These are phyloP conservation scores for Medicago lupulina DNA, from an alignment of 306 rosid species.

Conservation along the genomic window DNA sequence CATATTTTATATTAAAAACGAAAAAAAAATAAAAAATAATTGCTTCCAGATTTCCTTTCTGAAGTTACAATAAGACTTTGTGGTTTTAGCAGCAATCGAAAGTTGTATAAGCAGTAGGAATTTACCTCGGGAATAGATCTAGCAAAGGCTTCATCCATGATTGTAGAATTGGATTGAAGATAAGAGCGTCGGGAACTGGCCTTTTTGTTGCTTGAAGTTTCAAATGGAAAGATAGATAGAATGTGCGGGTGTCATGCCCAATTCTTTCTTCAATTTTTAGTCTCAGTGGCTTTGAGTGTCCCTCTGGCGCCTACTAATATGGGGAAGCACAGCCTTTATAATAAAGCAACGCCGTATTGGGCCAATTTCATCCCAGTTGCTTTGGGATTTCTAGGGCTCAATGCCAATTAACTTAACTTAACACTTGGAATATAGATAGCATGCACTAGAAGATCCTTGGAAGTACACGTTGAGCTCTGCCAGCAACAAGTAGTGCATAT, in stretches of 20 bases:
- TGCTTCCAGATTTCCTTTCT: conserved; percentile 24
- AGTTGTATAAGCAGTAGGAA: conserved; percentile 3
- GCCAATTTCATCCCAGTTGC: conserved; percentile 37
- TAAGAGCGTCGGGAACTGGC: not conserved
- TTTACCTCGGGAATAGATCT: conserved; percentile 86
- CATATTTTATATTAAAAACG: not conserved
- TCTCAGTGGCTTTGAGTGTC: not conserved
- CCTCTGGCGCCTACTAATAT: conserved; percentile 7
- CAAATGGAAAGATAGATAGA: conserved; percentile 6
- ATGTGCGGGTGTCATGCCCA: conserved; percentile 35
- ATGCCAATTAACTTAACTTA: conserved; percentile 11
- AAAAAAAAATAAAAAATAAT: not conserved
- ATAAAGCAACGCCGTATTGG: conserved; percentile 33
- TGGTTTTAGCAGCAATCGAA: conserved; percentile 4
- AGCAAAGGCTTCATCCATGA: conserved; percentile 93
- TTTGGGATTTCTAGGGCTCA: not conserved
- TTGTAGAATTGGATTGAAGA: conserved; percentile 51
- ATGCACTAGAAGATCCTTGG: conserved; percentile 6
- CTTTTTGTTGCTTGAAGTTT: conserved; percentile 29
- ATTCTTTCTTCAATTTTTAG: conserved; percentile 26
- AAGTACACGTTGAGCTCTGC: conserved; percentile 15
- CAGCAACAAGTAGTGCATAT: conserved; percentile 7
- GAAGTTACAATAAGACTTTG: conserved; percentile 3
- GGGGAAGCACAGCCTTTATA: conserved; percentile 38
- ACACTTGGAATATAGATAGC: not conserved